Conservation (phyloP, 1,284 basidiomycete species). For the Ganoderma sp. region DNA sequence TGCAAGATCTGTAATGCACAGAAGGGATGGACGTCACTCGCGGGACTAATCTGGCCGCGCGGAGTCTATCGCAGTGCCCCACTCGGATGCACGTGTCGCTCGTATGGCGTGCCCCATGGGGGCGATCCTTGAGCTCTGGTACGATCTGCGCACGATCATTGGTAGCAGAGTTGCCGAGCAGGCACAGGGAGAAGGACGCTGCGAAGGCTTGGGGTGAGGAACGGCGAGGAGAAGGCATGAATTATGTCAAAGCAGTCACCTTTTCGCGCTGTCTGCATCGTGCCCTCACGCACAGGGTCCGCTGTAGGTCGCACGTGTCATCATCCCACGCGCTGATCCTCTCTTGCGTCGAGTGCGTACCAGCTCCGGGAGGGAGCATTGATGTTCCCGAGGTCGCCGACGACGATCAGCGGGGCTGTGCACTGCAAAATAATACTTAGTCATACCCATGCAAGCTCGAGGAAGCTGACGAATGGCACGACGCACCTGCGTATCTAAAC, state of each 20-base stretch:
- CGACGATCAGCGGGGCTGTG: neutral
- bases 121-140: neutral
- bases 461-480: neutral
- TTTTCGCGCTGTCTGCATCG: neutral
- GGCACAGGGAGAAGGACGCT: neutral
- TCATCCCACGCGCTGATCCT: neutral
- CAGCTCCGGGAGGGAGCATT: neutral
- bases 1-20: neutral
- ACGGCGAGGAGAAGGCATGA: neutral
- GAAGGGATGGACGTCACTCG: neutral
- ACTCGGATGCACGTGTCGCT: neutral
- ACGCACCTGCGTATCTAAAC: neutral
- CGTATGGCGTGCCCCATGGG: neutral
- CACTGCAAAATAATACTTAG: neutral
- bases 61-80: constrained; percentile 1
- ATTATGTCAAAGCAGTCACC: neutral
- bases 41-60: neutral
- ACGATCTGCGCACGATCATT: neutral
- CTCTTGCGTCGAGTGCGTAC: neutral
- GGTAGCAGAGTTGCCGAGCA: neutral
- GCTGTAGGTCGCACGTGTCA: neutral
- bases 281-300: constrained; percentile 1
- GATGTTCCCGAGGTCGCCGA: neutral
- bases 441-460: neutral
- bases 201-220: neutral